Evolutionary conservation across 225 moss, liverwort and hornwort genomes (phyloP), one percentile per base, ranked within the genome.

Genomic region (Thuidium tamariscinum): DNA sequence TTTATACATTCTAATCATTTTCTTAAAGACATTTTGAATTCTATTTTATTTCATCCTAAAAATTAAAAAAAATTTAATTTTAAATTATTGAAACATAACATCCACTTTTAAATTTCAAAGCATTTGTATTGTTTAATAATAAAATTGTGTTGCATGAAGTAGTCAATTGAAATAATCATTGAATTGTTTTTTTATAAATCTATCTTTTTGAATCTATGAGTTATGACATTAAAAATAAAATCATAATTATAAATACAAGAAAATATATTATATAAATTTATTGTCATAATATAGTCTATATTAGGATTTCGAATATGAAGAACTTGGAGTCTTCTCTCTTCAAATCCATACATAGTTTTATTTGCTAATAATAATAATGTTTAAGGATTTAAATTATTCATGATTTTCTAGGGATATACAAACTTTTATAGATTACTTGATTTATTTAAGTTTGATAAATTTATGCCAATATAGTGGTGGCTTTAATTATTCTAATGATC

Each of bases 391-490:
- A 13, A n/a, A 2, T 21, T 20, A 74, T 0, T 34, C 21, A 0
- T 51, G 2, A 8, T 51, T 22, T 30, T 21, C 0, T 11, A 8
- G 0, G 34, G 21, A 34, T 13, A 51, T 1, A 20, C 22, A n/a
- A 1, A n/a, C 23, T 52, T n/a, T 3, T n/a, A 52, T 74, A 3
- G 3, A n/a, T n/a, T 75, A n/a, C 1, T 51, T 23, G 20, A 8
- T 23, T 13, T 34, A 44, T 3, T 49, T 4, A 74, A 21, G 0
- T 52, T 52, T 14, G 22, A 52, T 9, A 13, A 74, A 21, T 34
- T n/a, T 22, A 23, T 75, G 1, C 8, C 21, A n/a, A n/a, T n/a
- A n/a, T 5, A 75, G 0, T 74, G 5, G 21, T 13, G 7, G 0
- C 2, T 51, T 12, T 34, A 12, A 51, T 21, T n/a, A 21, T 74